Evolutionary conservation across 2,329 filamentous ascomycete genomes (phyloP).

Genomic region (Ophiostoma novo-ulmi): DNA sequence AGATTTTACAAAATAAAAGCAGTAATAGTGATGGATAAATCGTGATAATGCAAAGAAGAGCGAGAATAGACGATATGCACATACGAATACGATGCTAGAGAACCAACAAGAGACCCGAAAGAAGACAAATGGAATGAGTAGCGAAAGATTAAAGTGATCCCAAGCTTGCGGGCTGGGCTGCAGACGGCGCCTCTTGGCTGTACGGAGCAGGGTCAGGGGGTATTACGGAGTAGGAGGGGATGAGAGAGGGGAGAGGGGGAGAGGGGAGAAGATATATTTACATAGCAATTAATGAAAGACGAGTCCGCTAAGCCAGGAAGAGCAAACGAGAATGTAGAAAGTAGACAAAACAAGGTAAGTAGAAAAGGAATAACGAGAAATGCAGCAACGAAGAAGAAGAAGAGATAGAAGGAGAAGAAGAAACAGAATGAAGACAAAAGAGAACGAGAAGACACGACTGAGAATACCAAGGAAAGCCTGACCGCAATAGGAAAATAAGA

Average conservation of each 20-base stretch:
- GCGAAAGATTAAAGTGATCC: not conserved
- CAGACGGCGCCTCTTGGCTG: constrained; percentile 3
- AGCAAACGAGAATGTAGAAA: not conserved
- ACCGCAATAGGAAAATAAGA: not conserved
- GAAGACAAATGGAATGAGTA: not conserved
- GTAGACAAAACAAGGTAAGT: not conserved
- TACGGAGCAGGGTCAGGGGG: not conserved
- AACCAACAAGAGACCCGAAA: not conserved
- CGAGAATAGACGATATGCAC: not conserved
- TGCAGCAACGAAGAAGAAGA: not conserved
- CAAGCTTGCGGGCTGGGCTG: constrained; percentile 7
- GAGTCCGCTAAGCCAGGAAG: not conserved
- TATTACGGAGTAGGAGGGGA: not conserved
- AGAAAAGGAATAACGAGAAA: not conserved
- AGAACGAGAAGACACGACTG: not conserved
- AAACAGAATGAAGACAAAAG: not conserved
- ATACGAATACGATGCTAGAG: not conserved
- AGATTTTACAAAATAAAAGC: too few relatives aligned
- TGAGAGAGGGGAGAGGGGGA: not conserved
- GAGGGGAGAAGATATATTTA: too few relatives aligned
- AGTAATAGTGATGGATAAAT: too few relatives aligned
- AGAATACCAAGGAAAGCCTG: not conserved
- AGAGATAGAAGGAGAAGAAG: not conserved
- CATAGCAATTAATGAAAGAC: not conserved
- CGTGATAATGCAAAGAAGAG: too few relatives aligned